These are phyloP conservation scores for Ceratobasidium sp. DNA, from an alignment of 1,284 basidiomycete species.

Conservation along the genomic window DNA sequence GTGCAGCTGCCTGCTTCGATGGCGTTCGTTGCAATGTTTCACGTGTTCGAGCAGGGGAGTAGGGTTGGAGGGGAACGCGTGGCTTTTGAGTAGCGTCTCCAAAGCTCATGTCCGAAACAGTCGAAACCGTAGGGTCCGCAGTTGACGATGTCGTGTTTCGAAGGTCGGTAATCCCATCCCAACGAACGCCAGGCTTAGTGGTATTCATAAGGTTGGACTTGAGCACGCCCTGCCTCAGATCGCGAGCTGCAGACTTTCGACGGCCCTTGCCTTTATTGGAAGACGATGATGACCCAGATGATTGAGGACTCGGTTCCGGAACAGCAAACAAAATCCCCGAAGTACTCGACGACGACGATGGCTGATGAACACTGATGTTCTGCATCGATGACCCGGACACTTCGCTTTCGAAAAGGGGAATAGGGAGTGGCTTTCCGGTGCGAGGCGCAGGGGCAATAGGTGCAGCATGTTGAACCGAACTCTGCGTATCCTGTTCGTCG, in stretches of 20 bases:
- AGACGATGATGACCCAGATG: conserved; percentile 40
- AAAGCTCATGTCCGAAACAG: conserved; percentile 21
- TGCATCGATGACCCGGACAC: conserved; percentile 36
- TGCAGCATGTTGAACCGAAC: conserved; percentile 10
- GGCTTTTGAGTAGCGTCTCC: conserved; percentile 2
- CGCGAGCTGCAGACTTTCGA: conserved; percentile 47
- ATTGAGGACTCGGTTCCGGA: conserved; percentile 20
- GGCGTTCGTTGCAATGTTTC: conserved; percentile 31
- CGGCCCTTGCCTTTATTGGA: conserved; percentile 57
- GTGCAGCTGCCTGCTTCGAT: conserved; percentile 30
- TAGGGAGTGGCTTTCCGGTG: neutral
- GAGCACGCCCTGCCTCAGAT: conserved; percentile 27
- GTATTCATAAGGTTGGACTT: conserved; percentile 36
- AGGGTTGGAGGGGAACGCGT: conserved; percentile 19
- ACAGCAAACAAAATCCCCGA: conserved; percentile 43
- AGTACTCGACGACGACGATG: conserved; percentile 24
- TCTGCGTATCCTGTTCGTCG: conserved; percentile 45
- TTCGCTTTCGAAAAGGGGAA: conserved; percentile 22
- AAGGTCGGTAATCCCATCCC: conserved; percentile 31
- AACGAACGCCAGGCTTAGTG: conserved; percentile 20
- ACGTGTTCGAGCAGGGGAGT: conserved; percentile 18
- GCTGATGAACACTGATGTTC: conserved; percentile 13
- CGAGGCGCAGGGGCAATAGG: neutral
- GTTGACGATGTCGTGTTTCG: conserved; percentile 9
- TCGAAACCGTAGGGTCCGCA: conserved; percentile 29